A percentile compares a stretch with the other conserved stretches of the same genome.
Conservation (phyloP, 2,329 filamentous ascomycete species). For the Penicillium sp. region DNA sequence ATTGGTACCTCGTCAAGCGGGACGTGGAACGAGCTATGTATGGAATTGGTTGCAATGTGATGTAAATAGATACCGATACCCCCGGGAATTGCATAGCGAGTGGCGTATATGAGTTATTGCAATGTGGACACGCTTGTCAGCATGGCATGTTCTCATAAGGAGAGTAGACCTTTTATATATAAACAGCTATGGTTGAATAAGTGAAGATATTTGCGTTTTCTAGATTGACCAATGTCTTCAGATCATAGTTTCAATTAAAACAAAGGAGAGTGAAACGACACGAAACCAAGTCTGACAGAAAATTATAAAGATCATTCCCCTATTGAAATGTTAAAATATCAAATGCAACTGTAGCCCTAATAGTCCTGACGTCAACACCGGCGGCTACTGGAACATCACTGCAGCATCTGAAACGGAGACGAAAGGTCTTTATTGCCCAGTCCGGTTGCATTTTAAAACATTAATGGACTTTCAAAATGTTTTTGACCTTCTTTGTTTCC, state of each 20-base stretch:
- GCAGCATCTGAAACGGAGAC: conserved; percentile 15
- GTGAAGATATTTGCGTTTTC: background rate
- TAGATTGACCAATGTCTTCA: background rate
- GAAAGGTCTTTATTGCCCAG: background rate
- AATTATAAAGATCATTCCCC: background rate
- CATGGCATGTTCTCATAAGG: background rate
- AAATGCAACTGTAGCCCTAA: conserved; percentile 2
- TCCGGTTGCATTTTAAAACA: conserved; percentile 11
- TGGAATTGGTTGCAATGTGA: conserved; percentile 80
- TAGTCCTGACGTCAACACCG: conserved; percentile 23
- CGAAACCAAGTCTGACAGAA: background rate
- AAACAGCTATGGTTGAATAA: background rate
- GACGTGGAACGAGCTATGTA: conserved; percentile 97
- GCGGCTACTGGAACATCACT: conserved; percentile 23
- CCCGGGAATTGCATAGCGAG: conserved; percentile 19
- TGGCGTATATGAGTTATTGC: background rate
- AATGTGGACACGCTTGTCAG: conserved; percentile 8
- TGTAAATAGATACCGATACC: conserved; percentile 55
- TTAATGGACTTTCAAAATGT: background rate
- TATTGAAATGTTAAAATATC: background rate
- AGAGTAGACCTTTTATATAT: background rate
- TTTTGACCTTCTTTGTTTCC: background rate
- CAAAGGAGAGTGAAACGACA: background rate
- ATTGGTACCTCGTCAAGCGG: conserved; percentile 88
- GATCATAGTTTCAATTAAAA: background rate